These are phyloP conservation scores for Penicillium verhagenii DNA, from an alignment of 495 filamentous ascomycete genomes.

Conservation along the genomic window DNA sequence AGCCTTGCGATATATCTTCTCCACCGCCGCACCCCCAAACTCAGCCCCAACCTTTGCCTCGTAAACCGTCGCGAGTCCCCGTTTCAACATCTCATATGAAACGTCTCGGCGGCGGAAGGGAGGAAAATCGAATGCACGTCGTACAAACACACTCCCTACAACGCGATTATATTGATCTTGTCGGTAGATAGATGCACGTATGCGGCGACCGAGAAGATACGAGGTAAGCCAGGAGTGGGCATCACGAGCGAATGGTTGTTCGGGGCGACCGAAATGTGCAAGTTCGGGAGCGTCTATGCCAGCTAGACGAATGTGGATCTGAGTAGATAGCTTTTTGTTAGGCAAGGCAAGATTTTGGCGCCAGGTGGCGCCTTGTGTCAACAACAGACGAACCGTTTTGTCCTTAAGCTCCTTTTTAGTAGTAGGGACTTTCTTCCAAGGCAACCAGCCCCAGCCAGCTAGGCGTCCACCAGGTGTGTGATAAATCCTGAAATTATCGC, in stretches of 20 bases:
- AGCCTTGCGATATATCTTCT: slow-evolving; percentile 64
- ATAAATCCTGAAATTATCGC: slow-evolving; percentile 89
- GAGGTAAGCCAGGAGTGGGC: slow-evolving; percentile 72
- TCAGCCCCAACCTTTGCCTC: slow-evolving; percentile 86
- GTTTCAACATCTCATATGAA: slow-evolving; percentile 81
- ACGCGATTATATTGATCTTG: slow-evolving; percentile 91
- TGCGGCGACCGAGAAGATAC: slow-evolving; percentile 69
- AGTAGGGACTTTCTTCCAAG: slow-evolving; percentile 67
- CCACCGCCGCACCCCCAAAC: slow-evolving; percentile 67
- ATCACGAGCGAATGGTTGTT: slow-evolving; percentile 79
- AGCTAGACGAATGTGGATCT: slow-evolving; percentile 82
- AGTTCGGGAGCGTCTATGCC: slow-evolving; percentile 91
- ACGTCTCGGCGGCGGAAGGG: slow-evolving; percentile 70
- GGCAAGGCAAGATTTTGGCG: not conserved
- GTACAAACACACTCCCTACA: slow-evolving; percentile 80
- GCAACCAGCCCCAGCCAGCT: slow-evolving; percentile 88
- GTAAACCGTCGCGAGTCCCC: slow-evolving; percentile 83
- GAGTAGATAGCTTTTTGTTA: not conserved
- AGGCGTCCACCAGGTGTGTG: slow-evolving; percentile 89
- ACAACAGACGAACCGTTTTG: slow-evolving; percentile 64
- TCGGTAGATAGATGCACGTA: slow-evolving; percentile 76
- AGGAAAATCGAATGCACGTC: slow-evolving; percentile 56
- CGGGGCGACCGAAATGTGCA: slow-evolving; percentile 85
- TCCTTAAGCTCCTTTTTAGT: slow-evolving; percentile 66
- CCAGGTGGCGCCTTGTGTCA: not conserved